Base-by-base conservation (phyloP, 2,329 filamentous ascomycete genomes). In the Ampelomyces quisqualis region DNA sequence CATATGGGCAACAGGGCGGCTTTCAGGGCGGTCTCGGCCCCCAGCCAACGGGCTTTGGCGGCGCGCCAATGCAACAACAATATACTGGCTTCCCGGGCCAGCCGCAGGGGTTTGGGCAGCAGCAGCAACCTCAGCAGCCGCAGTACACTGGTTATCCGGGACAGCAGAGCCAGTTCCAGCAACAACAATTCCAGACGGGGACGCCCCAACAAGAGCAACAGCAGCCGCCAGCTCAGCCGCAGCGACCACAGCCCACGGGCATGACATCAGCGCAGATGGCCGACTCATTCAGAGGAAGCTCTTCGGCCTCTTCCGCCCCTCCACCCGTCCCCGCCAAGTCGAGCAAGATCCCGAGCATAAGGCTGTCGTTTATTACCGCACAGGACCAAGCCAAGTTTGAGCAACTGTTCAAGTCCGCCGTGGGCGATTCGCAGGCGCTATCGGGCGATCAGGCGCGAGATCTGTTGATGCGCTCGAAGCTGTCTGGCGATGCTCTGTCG, bases 351-450 rank as follows among this genome's bases (percentile, higher is more conserved):
- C 93, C 93, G 19, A 97, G 87, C 65, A 94, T 97, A 53, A 81
- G 93, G 34, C 73, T 98, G 47, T 95, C 90, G 3, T 98, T 98
- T 68, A 95, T 98, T 62, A 96, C 91, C 2, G 90, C 88, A 18
- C 82, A 86, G 60, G 93, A 98, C 65, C 93, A 98, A 70, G 81
- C 88, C 61, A 96, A 95, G 72, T 98, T 98, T 59, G 93, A 98
- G 74, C 93, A 93, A 42, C 74, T 98, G 28, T 98, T 98, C 77
- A 96, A 93, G 73, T 95, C 90, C 40, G 91, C 93, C 10, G 89
- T 91, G 23, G 89, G 90, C 22, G 85, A 90, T 53, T 81, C 79
- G 44, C 85, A 90, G 59, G 86, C 90, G 38, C 82, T 98, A 76
- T 89, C 90, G 33, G 93, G 81, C 38, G 91, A 97, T 50, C 94